Evolutionary conservation across 2,329 filamentous ascomycete genomes (phyloP), one percentile per base, ranked within the genome.

Genomic region (Emmonsia crescens): DNA sequence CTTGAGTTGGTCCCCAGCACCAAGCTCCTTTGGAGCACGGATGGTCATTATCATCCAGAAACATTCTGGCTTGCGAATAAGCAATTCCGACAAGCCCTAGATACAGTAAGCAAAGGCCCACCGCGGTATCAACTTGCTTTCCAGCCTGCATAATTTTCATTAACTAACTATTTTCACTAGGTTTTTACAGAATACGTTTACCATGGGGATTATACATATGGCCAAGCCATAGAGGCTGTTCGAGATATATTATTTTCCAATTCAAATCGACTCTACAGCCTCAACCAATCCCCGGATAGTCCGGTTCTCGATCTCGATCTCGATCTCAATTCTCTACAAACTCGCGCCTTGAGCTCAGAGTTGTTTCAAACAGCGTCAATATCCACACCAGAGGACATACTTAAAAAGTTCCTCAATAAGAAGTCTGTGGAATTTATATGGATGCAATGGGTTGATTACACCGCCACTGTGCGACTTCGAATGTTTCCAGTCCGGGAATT

Each of bases 1-100:
- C 74, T 95, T 9, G 90, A 95, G 71, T 73, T 93, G 3, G 87
- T 85, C 27, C 89, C 90, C 0, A 84, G 83, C 60, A 85, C 83
- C 59, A 93, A 93, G 75, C 79, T 94, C 0, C 75, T 93, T 0
- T 93, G 88, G 84, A 91, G 88, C 64, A 91, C 88, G 0, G 89
- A 92, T 69, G 89, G 89, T 0, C 88, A 92, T 70, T 89, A 83
- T 73, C 89, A 89, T 63, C 88, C 89, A 0, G 89, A 93, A 73
- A 90, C 87, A 0, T 94, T 86, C 68, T 82, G 88, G 68, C 78
- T 93, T 4, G 88, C 89, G 0, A 85, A 88, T 46, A 77, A 81
- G 49, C 89, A 93, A 71, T 85, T 91, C 62, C 81, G 88, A 58
- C 83, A 89, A 65, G 87, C 83, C 1, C 75, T 94, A 42, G 82